phyloP scores from a whole-genome alignment of 1,284 basidiomycete species.

The Ganoderma lucidum region DNA sequence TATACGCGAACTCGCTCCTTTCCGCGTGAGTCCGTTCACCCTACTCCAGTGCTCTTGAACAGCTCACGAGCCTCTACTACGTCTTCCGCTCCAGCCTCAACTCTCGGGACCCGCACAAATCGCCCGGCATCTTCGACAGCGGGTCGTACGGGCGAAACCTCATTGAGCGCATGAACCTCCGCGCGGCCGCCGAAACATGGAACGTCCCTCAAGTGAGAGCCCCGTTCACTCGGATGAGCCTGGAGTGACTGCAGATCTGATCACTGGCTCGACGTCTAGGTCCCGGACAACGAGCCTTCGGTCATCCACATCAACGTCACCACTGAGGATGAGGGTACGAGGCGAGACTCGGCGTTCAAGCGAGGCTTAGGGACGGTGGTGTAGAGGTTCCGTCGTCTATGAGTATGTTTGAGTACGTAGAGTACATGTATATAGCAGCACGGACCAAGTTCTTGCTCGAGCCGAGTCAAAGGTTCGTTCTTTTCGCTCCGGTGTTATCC shows the following conservation, averaged over 20 bases:
- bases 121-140: conserved; percentile 3
- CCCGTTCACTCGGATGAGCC: not conserved
- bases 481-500: too few relatives aligned
- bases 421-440: too few relatives aligned
- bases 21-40: not conserved
- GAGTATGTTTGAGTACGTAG: too few relatives aligned
- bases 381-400: not conserved
- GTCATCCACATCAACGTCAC: conserved; percentile 5
- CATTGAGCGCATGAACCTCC: conserved; percentile 7
- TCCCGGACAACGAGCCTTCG: not conserved
- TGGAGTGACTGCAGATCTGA: not conserved
- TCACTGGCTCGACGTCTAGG: not conserved
- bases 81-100: not conserved
- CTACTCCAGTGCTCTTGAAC: not conserved
- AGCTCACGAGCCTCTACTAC: too few relatives aligned
- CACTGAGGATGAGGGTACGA: conserved; percentile 9
- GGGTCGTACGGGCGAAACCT: conserved; percentile 9
- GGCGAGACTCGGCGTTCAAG: not conserved
- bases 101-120: conserved; percentile 4
- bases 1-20: conserved; percentile 2
- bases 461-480: too few relatives aligned
- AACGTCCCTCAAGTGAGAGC: conserved; percentile 8
- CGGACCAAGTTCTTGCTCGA: too few relatives aligned
- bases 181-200: conserved; percentile 6
- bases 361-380: not conserved